A percentile compares a stretch with the other conserved stretches of the same genome.
Conservation (phyloP, 2,329 filamentous ascomycete species). For the Pyrenophora tritici-repentis region DNA sequence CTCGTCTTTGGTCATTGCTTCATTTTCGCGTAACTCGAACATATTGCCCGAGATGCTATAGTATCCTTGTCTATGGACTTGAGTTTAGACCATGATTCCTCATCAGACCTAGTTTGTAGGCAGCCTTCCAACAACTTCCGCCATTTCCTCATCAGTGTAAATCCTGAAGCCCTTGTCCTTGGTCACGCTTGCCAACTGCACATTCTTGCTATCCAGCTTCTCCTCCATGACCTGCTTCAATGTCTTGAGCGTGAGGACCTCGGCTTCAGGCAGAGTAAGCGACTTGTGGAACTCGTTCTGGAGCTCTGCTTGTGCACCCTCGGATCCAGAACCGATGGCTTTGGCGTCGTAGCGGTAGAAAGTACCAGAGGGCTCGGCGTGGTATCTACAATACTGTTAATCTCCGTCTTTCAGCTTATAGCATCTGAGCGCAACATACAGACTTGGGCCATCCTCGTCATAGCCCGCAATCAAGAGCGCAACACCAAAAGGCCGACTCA, state of each 20-base stretch:
- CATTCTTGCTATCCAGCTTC: conserved; percentile 98
- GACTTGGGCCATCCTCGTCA: conserved; percentile 93
- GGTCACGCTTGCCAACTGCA: conserved; percentile 95
- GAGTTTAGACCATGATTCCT: conserved; percentile 3
- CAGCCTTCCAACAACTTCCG: conserved; percentile 82
- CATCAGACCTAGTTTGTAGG: conserved; percentile 51
- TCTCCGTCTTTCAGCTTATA: neutral
- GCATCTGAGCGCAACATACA: conserved; percentile 57
- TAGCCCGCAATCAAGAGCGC: conserved; percentile 95
- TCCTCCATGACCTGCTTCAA: conserved; percentile 99
- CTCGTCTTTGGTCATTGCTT: conserved; percentile 24
- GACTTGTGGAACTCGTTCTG: conserved; percentile 99
- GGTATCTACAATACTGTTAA: conserved; percentile 64
- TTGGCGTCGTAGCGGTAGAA: conserved; percentile 99
- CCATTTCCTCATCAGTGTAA: conserved; percentile 98
- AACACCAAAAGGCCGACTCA: conserved; percentile 96
- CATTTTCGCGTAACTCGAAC: conserved; percentile 33
- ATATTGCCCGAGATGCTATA: conserved; percentile 19
- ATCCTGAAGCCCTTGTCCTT: conserved; percentile 98
- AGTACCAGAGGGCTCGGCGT: conserved; percentile 95
- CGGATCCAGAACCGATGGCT: conserved; percentile 95
- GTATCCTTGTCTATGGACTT: conserved; percentile 2
- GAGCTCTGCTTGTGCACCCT: conserved; percentile 95
- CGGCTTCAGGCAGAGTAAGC: conserved; percentile 87
- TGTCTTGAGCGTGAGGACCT: conserved; percentile 95